Conservation (phyloP, 78 protist species). For the Tieghemostelium lacteum region DNA sequence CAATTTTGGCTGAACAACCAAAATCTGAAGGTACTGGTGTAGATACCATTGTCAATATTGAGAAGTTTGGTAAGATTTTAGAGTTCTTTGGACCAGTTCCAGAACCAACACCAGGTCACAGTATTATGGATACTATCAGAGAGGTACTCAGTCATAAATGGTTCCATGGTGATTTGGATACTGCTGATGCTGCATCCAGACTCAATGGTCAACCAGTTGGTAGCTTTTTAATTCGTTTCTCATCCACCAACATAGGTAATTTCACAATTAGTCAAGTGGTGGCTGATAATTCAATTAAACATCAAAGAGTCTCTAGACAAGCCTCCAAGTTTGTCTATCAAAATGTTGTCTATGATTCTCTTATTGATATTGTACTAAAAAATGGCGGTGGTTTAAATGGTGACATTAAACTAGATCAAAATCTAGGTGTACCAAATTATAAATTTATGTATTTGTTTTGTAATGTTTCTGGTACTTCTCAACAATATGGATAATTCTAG, state of each 20-base stretch:
- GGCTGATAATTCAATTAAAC: conserved; percentile 52
- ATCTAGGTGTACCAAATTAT: conserved; percentile 63
- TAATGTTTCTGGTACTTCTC: not conserved
- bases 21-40: conserved; percentile 77
- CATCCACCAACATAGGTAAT: conserved; percentile 69
- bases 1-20: conserved; percentile 57
- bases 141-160: conserved; percentile 73
- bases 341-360: conserved; percentile 25
- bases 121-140: conserved; percentile 71
- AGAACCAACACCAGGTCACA: conserved; percentile 41
- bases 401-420: conserved; percentile 32
- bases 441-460: conserved; percentile 67
- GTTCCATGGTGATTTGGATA: conserved; percentile 84
- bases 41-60: conserved; percentile 76
- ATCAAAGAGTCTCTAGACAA: conserved; percentile 78
- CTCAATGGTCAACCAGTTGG: conserved; percentile 80
- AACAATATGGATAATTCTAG: too few relatives aligned
- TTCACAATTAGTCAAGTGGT: conserved; percentile 76
- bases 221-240: conserved; percentile 75
- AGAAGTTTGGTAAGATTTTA: conserved; percentile 79
- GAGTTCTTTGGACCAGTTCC: conserved; percentile 79
- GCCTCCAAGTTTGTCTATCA: conserved; percentile 43
- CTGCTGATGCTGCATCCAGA: conserved; percentile 69
- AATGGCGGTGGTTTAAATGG: conserved; percentile 75
- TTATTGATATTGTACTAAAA: conserved; percentile 52